Evolutionary conservation across 192 early-diverging fungal genomes (phyloP).

Genomic region (Coemansia sp.): DNA sequence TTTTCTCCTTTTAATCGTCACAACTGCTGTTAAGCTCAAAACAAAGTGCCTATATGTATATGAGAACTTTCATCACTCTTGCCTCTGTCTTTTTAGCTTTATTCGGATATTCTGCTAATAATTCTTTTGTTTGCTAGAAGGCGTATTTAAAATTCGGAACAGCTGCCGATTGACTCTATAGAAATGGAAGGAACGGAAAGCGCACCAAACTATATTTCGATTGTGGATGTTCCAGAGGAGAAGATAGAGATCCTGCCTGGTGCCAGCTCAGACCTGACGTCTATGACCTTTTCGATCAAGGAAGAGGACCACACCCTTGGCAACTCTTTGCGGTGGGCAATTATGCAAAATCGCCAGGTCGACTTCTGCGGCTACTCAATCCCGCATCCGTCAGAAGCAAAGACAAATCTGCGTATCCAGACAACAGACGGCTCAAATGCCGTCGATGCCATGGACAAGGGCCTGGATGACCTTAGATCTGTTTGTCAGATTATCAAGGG

Average conservation of each 20-base stretch:
- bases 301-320: slow-evolving; percentile 98
- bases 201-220: slow-evolving; percentile 32
- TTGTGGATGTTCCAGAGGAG: slow-evolving; percentile 35
- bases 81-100: background rate
- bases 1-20: too few relatives aligned
- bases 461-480: slow-evolving; percentile 77
- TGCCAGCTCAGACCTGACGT: slow-evolving; percentile 66
- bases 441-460: slow-evolving; percentile 81
- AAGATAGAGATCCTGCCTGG: slow-evolving; percentile 57
- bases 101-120: background rate
- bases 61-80: too few relatives aligned
- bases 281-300: slow-evolving; percentile 83
- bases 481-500: slow-evolving; percentile 69
- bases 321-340: slow-evolving; percentile 86
- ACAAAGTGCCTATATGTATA: too few relatives aligned
- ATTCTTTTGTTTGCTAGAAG: background rate
- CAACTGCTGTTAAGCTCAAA: too few relatives aligned
- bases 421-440: slow-evolving; percentile 78
- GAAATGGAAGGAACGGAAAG: slow-evolving; percentile 25
- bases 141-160: background rate
- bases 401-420: slow-evolving; percentile 91
- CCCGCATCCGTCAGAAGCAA: slow-evolving; percentile 93
- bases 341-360: slow-evolving; percentile 94
- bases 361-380: slow-evolving; percentile 95
- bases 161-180: background rate